Percentiles rank a stretch among this genome's conserved stretches.
Conservation (phyloP, 2,329 filamentous ascomycete species). For the Claviceps pazoutovae region DNA sequence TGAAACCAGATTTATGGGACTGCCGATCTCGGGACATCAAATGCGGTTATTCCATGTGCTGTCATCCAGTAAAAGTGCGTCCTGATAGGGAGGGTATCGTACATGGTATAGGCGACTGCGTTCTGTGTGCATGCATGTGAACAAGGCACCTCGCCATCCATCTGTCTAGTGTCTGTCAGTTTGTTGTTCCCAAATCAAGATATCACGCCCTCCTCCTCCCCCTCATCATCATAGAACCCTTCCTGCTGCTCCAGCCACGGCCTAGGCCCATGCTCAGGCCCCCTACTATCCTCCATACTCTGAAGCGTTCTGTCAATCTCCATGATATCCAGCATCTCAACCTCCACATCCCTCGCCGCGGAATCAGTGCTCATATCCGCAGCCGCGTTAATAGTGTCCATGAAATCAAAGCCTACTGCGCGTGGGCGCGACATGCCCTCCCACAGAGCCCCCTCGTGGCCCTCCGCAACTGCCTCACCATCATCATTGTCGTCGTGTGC, state of each 20-base stretch:
- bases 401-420: conserved; percentile 32
- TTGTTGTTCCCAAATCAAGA: not conserved
- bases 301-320: conserved; percentile 49
- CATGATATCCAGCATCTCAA: conserved; percentile 51
- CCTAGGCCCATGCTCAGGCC: conserved; percentile 20
- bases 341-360: conserved; percentile 39
- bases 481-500: not conserved
- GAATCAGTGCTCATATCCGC: conserved; percentile 37
- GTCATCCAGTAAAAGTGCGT: not conserved
- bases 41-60: not conserved
- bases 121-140: not conserved
- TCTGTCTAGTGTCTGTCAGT: conserved; percentile 13
- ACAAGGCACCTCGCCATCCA: not conserved
- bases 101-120: conserved; percentile 6
- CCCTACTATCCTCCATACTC: conserved; percentile 36
- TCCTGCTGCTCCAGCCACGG: no score
- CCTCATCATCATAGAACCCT: no score
- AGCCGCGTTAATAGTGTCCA: conserved; percentile 35
- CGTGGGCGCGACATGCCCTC: conserved; percentile 16
- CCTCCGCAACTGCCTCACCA: not conserved
- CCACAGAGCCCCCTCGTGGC: conserved; percentile 12
- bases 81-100: conserved; percentile 2
- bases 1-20: not conserved
- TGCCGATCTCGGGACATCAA: not conserved
- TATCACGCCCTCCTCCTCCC: conserved; percentile 13